Base-by-base conservation (phyloP, 1,284 basidiomycete species). In the Erythrobasidium hasegawianum region DNA sequence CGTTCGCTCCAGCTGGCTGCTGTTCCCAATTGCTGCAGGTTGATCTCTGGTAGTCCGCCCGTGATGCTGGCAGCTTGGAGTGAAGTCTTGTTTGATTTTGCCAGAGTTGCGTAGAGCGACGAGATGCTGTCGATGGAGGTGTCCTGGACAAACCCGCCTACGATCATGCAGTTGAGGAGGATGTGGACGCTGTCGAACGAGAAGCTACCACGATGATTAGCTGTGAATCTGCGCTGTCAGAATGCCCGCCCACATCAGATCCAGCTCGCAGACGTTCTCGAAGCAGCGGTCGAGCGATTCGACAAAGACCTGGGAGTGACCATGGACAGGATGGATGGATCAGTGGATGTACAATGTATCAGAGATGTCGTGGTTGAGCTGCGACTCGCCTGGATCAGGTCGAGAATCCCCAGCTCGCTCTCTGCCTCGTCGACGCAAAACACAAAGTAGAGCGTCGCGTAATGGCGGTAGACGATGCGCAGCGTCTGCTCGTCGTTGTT, bases 231-330 rank as follows among this genome's bases (percentile, higher is more conserved):
- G 47, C 29, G 49, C 18, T 4, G 49, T 5, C 13, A 52, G 22
- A 29, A 38, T 53, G 45, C 33, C 11, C 33, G 33, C 33, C 33
- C 33, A 33, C 33, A 98, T 95, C 26, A 99, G 82, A 77, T 99
- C 96, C 52, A 99, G 82, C 79, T 99, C 96, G 80, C 96, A 98
- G 0, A 99, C 96, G 74, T 97, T 97, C 80, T 97, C 93, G 75
- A 98, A 99, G 24, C 90, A 87, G 52, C 91, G 83, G 77, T 99
- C 96, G 27, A 99, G 82, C 0, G 90, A 88, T 80, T 99, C 96
- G 54, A 99, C 96, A 75, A 99, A 93, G 11, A 98, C 95, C 91
- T 86, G 64, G 3, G 24, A 24, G 61, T 29, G 9, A 11, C 40
- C 40, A n/a, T 41, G 10, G 10, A n/a, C 40, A 10, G 20, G 13